phyloP scores from a whole-genome alignment of 495 filamentous ascomycete species.

The Podospora didyma region DNA sequence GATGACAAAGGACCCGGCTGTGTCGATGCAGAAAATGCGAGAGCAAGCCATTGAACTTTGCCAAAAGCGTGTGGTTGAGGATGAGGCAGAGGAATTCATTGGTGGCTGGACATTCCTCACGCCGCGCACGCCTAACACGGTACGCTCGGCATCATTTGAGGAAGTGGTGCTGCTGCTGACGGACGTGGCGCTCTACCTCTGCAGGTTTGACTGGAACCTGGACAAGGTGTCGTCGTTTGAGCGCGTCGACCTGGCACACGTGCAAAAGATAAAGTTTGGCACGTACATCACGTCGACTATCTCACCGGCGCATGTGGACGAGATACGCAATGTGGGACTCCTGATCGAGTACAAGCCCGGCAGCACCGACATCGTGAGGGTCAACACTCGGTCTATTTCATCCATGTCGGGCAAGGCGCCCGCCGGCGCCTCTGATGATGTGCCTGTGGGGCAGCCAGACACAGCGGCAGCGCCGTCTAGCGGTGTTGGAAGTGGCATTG shows the following conservation, averaged over 20 bases:
- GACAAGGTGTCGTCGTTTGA: conserved; percentile 91
- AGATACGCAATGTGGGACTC: conserved; percentile 75
- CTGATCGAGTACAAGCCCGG: conserved; percentile 71
- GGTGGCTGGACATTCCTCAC: conserved; percentile 77
- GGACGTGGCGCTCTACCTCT: conserved; percentile 76
- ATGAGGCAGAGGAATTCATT: conserved; percentile 75
- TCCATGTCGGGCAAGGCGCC: conserved; percentile 37
- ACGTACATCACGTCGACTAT: conserved; percentile 87
- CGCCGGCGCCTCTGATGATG: conserved; percentile 4
- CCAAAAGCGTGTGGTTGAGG: conserved; percentile 77
- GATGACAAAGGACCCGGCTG: conserved; percentile 80
- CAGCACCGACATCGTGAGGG: conserved; percentile 60
- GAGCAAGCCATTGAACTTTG: conserved; percentile 85
- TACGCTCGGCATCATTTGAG: conserved; percentile 70
- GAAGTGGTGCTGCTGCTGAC: conserved; percentile 86
- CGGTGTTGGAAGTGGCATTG: conserved; percentile 21
- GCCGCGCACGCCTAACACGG: conserved; percentile 51
- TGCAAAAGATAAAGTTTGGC: conserved; percentile 68
- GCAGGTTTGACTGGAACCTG: conserved; percentile 85
- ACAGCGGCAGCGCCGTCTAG: background rate
- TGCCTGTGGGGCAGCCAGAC: conserved; percentile 4
- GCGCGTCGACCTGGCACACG: conserved; percentile 70
- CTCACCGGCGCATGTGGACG: conserved; percentile 67
- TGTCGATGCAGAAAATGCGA: conserved; percentile 76
- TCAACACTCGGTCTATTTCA: conserved; percentile 80